These are phyloP conservation scores for Hanseniaspora hatyaiensis DNA, from an alignment of 805 yeast genomes.

Conservation along the genomic window DNA sequence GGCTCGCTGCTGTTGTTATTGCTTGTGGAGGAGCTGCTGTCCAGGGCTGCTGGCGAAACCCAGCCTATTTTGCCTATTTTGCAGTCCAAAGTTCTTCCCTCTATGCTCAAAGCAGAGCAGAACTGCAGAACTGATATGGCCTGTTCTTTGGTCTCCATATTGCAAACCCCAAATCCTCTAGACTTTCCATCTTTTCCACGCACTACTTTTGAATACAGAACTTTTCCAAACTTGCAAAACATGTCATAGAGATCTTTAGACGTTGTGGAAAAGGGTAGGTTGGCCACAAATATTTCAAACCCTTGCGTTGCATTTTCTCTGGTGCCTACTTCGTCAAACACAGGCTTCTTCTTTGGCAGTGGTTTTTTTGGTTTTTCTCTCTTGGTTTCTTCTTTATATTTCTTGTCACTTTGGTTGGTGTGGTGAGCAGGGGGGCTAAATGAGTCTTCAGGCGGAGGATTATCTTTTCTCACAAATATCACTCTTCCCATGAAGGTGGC, in stretches of 20 bases:
- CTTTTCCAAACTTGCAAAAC: conserved; percentile 64
- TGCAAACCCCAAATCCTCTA: conserved; percentile 76
- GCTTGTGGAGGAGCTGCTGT: neutral
- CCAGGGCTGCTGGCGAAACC: conserved; percentile 1
- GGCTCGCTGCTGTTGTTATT: conserved; percentile 1
- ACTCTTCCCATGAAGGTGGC: conserved; percentile 57
- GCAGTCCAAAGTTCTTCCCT: conserved; percentile 70
- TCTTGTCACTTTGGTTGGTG: conserved; percentile 15
- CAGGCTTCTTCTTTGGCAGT: conserved; percentile 18
- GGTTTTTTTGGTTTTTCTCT: conserved; percentile 19
- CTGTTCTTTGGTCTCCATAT: conserved; percentile 51
- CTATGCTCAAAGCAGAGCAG: conserved; percentile 57
- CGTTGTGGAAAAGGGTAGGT: conserved; percentile 66
- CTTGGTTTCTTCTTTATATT: conserved; percentile 18
- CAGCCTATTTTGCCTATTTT: conserved; percentile 49
- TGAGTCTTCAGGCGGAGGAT: conserved; percentile 55
- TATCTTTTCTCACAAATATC: conserved; percentile 81
- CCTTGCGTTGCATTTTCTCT: conserved; percentile 18
- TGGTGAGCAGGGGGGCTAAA: conserved; percentile 20
- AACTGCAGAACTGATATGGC: conserved; percentile 60
- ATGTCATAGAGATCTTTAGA: conserved; percentile 83
- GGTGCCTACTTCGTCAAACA: conserved; percentile 11
- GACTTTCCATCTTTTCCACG: conserved; percentile 60
- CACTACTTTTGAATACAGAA: conserved; percentile 72
- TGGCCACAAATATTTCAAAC: conserved; percentile 61